phyloP scores from a whole-genome alignment of 2,329 filamentous ascomycete genomes.

The Ceratocystis huliohia region DNA sequence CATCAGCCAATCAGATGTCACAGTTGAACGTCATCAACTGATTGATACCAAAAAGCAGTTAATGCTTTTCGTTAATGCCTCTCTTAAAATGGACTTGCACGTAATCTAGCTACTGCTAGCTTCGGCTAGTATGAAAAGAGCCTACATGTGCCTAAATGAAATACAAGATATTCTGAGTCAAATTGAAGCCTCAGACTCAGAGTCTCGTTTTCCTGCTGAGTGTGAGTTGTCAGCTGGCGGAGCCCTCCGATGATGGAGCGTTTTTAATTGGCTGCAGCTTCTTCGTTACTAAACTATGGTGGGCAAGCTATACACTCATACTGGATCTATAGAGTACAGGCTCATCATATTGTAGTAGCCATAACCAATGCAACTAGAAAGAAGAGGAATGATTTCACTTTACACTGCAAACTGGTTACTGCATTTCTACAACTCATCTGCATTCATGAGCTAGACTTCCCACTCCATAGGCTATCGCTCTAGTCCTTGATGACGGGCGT shows the following conservation, averaged over 20 bases:
- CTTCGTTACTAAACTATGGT: not conserved
- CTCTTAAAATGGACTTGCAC: too few relatives aligned
- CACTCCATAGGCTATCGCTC: not conserved
- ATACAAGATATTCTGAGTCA: too few relatives aligned
- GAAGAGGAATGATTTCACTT: too few relatives aligned
- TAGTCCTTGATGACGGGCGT: not conserved
- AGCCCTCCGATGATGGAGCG: slow-evolving; percentile 38
- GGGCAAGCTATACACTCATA: not conserved
- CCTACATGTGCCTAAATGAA: too few relatives aligned
- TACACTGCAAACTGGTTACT: too few relatives aligned
- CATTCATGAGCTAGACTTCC: too few relatives aligned
- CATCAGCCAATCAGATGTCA: not conserved
- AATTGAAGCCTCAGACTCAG: too few relatives aligned
- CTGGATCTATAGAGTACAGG: not conserved
- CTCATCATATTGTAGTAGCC: not conserved
- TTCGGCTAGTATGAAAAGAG: too few relatives aligned
- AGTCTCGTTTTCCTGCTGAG: not conserved
- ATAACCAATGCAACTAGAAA: too few relatives aligned
- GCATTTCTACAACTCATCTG: too few relatives aligned
- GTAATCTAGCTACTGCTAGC: too few relatives aligned
- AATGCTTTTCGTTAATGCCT: too few relatives aligned
- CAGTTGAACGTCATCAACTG: not conserved
- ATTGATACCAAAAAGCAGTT: not conserved
- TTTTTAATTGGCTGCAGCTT: slow-evolving; percentile 49
- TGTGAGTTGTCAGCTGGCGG: not conserved